Base-by-base conservation (phyloP, 805 yeast genomes). In the Candida nemodendra region DNA sequence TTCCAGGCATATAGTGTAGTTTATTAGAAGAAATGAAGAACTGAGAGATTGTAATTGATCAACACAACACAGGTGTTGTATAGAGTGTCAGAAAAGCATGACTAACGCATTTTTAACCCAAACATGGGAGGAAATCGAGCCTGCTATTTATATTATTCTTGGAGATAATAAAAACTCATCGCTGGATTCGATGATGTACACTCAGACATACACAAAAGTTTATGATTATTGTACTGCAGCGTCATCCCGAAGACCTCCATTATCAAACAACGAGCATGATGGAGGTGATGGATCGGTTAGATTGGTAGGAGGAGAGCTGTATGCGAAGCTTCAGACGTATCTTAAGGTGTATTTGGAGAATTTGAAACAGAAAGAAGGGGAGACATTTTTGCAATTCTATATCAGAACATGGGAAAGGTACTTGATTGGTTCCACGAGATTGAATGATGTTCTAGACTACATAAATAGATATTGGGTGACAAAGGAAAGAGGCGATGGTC, bases 391-490 rank as follows among this genome's bases (percentile, higher is more conserved):
- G 38, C 84, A 81, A 44, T 87, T 85, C 56, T 93, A 93, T 54
- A 95, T 87, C 30, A 72, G 80, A 55, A 78, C 83, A 48, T 95
- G 98, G 96, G 79, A 80, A 46, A 76, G 98, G 43, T 93, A 76
- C 59, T 79, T 95, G 16, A 79, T 87, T 36, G 98, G 98, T 18
- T 95, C 98, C 1, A 84, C 89, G 12, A 85, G 87, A 62, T 66
- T 93, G 59, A 89, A 88, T 61, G 93, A 95, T 59, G 90, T 95
- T 5, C 86, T 93, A 55, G 96, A 91, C 60, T 93, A 93, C 63
- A 80, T 93, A 76, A 93, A 93, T 63, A 76, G 98, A 45, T 93
- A 91, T 64, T 93, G 99, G 99, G 96, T 95, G 30, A 85, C 84
- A 51, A 90, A 95, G 56, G 98, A 91, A 63, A 76, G 98, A 56